A percentile compares a stretch with the other conserved stretches of the same genome.
Conservation (phyloP, 2,329 filamentous ascomycete species). For the Microsporum ferrugineum region DNA sequence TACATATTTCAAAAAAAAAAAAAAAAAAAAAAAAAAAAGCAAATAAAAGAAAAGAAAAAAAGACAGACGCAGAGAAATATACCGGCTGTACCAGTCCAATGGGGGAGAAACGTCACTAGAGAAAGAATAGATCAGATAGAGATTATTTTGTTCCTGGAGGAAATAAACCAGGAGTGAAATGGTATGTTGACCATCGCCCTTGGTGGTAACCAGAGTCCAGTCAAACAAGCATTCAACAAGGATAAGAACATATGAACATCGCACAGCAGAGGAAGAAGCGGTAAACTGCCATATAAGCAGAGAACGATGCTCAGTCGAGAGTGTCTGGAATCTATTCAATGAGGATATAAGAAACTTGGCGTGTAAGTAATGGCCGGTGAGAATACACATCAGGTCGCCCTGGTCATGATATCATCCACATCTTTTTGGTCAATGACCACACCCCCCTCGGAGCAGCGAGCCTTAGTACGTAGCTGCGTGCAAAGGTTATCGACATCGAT, state of each 20-base stretch:
- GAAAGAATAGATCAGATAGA: neutral
- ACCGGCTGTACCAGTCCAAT: neutral
- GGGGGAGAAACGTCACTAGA: neutral
- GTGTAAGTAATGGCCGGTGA: neutral
- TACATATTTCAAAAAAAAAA: neutral
- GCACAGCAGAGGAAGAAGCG: neutral
- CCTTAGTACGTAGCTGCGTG: slow-evolving; percentile 86
- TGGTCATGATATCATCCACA: slow-evolving; percentile 64
- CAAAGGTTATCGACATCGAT: slow-evolving; percentile 91
- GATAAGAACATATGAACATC: neutral
- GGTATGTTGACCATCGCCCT: neutral
- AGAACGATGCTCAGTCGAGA: neutral
- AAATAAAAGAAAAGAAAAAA: no score
- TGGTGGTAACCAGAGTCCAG: neutral
- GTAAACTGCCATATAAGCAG: neutral
- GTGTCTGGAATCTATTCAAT: neutral
- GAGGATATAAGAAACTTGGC: neutral
- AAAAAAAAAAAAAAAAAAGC: neutral
- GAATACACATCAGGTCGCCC: slow-evolving; percentile 20
- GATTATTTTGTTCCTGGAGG: neutral
- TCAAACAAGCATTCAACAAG: neutral
- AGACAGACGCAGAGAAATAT: neutral
- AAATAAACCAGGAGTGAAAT: neutral
- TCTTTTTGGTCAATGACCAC: slow-evolving; percentile 82
- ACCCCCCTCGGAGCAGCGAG: slow-evolving; percentile 79